Conservation (phyloP, 2,329 filamentous ascomycete species). For the Scleromitrula shiraiana region DNA sequence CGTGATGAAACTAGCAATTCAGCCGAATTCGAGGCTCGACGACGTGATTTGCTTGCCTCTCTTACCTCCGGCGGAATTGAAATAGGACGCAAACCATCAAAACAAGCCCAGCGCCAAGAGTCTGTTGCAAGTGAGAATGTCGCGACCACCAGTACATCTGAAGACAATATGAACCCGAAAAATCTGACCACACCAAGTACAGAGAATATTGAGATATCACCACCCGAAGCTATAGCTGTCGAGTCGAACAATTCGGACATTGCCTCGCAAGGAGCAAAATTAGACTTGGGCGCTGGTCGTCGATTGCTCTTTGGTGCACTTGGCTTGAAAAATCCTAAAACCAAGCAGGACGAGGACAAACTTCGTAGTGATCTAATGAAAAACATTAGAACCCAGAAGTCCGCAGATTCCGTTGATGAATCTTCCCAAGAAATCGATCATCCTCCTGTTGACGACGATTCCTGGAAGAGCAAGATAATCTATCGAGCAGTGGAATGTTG, state of each 20-base stretch:
- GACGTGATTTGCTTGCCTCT: conserved; percentile 42
- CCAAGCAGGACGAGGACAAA: conserved; percentile 58
- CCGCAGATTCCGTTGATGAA: conserved; percentile 18
- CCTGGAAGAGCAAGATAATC: conserved; percentile 67
- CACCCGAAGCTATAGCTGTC: not conserved
- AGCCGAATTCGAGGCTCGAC: conserved; percentile 41
- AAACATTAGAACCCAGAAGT: conserved; percentile 37
- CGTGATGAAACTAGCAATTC: conserved; percentile 1
- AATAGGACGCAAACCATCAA: conserved; percentile 30
- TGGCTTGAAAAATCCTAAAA: conserved; percentile 60
- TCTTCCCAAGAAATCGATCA: conserved; percentile 16
- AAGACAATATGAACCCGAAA: not conserved
- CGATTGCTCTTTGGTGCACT: conserved; percentile 66
- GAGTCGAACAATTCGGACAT: not conserved
- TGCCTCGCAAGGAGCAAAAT: conserved; percentile 19
- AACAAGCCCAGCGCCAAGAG: not conserved
- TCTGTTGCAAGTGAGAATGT: not conserved
- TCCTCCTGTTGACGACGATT: conserved; percentile 44
- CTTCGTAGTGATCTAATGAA: conserved; percentile 52
- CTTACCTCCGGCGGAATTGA: conserved; percentile 46
- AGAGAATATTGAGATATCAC: conserved; percentile 3
- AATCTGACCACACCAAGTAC: no score
- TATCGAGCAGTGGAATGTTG: conserved; percentile 80
- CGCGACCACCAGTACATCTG: not conserved
- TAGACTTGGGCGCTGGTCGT: conserved; percentile 54